phyloP scores from a whole-genome alignment of 441 rosid genomes.

The Corymbia calophylla region DNA sequence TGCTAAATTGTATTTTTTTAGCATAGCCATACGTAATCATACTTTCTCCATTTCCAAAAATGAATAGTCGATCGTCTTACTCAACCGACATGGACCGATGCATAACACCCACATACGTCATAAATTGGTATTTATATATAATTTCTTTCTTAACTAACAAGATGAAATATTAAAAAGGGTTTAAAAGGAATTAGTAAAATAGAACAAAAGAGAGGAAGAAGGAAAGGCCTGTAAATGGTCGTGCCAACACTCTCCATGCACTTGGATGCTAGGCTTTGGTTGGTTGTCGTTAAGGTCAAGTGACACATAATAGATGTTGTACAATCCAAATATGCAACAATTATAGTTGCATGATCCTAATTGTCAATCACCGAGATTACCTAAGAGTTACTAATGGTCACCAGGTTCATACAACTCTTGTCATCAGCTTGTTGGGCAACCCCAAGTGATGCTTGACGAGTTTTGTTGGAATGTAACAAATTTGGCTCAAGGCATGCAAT shows the following conservation, averaged over 20 bases:
- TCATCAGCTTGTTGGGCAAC: not conserved
- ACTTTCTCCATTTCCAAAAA: not conserved
- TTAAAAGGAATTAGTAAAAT: fast-evolving
- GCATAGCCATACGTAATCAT: not conserved
- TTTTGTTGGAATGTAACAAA: fast-evolving
- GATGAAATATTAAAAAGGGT: not conserved
- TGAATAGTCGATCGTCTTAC: too few relatives aligned
- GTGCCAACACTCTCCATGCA: fast-evolving
- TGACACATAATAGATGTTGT: not conserved
- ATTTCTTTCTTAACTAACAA: not conserved
- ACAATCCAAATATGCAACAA: not conserved
- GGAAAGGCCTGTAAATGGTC: not conserved
- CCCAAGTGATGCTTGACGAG: fast-evolving
- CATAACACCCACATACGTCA: fast-evolving
- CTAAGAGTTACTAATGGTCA: not conserved
- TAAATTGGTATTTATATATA: fast-evolving
- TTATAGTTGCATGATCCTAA: not conserved
- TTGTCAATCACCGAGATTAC: not conserved
- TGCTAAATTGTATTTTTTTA: not conserved
- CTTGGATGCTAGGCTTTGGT: fast-evolving
- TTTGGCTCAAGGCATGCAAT: not conserved
- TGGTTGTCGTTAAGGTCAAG: fast-evolving
- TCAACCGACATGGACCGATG: fast-evolving
- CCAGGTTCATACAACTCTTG: fast-evolving
- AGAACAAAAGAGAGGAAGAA: not conserved